Conservation (phyloP, 352 stramenopile genomes). For the Phytophthora chlamydospora region DNA sequence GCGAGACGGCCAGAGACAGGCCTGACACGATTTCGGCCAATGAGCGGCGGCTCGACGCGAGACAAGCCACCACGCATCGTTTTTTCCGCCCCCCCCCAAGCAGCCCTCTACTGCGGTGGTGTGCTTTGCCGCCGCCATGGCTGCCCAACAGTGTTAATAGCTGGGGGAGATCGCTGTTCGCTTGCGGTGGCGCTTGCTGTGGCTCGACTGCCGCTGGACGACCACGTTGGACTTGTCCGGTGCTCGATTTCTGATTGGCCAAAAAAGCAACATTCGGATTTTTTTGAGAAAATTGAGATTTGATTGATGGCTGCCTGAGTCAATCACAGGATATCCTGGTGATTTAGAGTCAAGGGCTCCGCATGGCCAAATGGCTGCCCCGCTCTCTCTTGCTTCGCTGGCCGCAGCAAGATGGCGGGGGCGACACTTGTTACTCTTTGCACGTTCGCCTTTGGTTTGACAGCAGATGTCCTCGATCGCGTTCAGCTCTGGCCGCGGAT, state of each 20-base stretch:
- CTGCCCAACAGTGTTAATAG: background rate
- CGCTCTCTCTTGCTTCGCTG: too few species aligned
- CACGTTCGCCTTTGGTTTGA: background rate
- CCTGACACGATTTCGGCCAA: slow-evolving; percentile 16
- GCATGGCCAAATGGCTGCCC: background rate
- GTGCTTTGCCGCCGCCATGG: background rate
- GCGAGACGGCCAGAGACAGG: slow-evolving; percentile 15
- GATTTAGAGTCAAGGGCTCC: background rate
- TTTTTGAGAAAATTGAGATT: slow-evolving; percentile 24
- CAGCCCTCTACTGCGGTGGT: slow-evolving; percentile 8
- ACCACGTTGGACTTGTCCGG: background rate
- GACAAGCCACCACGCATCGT: slow-evolving; percentile 24
- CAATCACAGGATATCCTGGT: background rate
- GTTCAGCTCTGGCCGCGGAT: slow-evolving; percentile 1
- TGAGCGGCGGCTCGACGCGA: background rate
- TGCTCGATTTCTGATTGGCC: slow-evolving; percentile 13
- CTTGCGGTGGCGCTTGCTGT: too few species aligned
- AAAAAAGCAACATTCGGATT: slow-evolving; percentile 14
- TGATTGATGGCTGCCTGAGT: slow-evolving; percentile 23
- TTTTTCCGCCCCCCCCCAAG: slow-evolving; percentile 29
- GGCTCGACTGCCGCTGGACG: too few species aligned
- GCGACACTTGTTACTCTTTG: slow-evolving; percentile 2
- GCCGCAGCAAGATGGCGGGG: too few species aligned
- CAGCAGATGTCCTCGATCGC: background rate
- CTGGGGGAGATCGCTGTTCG: too few species aligned